Evolutionary conservation across 768 basidiomycete genomes (phyloP).

Genomic region (Asterophora lycoperdoides): DNA sequence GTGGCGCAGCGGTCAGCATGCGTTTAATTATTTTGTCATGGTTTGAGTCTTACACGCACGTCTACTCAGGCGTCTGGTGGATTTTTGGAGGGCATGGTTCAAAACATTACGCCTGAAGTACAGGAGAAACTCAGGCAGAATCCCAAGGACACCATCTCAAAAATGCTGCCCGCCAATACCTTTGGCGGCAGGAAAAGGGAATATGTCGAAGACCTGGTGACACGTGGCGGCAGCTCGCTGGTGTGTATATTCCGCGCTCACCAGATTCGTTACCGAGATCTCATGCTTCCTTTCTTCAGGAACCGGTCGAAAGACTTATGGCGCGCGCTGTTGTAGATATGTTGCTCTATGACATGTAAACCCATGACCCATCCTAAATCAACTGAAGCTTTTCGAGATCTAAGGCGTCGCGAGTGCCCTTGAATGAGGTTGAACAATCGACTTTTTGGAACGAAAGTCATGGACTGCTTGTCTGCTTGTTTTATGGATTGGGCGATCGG

Average conservation of each 20-base stretch:
- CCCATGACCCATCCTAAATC: background rate
- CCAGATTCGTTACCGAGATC: background rate
- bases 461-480: no score
- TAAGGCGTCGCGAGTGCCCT: no score
- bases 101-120: background rate
- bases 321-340: background rate
- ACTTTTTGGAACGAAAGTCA: no score
- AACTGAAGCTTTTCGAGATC: background rate
- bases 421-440: no score
- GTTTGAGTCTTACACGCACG: no score
- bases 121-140: background rate
- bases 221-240: background rate
- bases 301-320: background rate
- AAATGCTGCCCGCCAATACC: background rate
- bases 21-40: no score
- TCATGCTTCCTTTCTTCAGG: background rate
- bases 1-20: background rate
- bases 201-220: background rate
- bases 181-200: background rate
- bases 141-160: background rate
- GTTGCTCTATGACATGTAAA: background rate
- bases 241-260: background rate
- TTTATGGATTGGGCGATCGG: no score
- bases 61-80: background rate
- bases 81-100: constrained; percentile 1